phyloP scores from a whole-genome alignment of 371 early-diverging fungal species.

The Rhizopus delemar region DNA sequence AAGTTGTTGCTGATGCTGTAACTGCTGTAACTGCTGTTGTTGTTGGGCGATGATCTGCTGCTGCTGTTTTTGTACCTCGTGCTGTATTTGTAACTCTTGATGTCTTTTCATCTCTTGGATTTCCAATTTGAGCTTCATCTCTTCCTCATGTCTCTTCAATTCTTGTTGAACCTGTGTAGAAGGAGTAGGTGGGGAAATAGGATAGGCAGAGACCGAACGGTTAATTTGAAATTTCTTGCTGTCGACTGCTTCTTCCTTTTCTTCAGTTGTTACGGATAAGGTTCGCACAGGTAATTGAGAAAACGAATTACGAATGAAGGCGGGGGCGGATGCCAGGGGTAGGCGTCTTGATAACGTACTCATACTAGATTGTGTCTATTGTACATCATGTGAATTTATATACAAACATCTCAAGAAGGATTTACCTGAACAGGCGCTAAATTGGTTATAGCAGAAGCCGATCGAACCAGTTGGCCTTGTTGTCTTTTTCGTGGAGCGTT shows the following conservation, averaged over 20 bases:
- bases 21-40: constrained; percentile 2
- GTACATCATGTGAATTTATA: not conserved
- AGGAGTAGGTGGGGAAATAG: constrained; percentile 3
- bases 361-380: constrained; percentile 13
- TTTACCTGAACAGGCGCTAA: constrained; percentile 19
- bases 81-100: constrained; percentile 17
- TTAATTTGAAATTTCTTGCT: constrained; percentile 4
- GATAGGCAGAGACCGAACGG: constrained; percentile 18
- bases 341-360: not conserved
- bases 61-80: constrained; percentile 12
- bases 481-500: not conserved
- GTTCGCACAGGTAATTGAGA: constrained; percentile 3
- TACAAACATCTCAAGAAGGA: not conserved
- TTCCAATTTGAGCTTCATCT: constrained; percentile 2
- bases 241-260: constrained; percentile 6
- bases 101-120: constrained; percentile 16
- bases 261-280: not conserved
- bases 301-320: not conserved
- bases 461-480: constrained; percentile 9
- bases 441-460: constrained; percentile 9
- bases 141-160: not conserved
- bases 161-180: not conserved
- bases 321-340: not conserved
- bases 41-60: constrained; percentile 6
- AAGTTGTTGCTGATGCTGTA: constrained; percentile 9